Evolutionary conservation across 1,139 yeast species (phyloP).

Genomic region (Hansenula lynferdii): DNA sequence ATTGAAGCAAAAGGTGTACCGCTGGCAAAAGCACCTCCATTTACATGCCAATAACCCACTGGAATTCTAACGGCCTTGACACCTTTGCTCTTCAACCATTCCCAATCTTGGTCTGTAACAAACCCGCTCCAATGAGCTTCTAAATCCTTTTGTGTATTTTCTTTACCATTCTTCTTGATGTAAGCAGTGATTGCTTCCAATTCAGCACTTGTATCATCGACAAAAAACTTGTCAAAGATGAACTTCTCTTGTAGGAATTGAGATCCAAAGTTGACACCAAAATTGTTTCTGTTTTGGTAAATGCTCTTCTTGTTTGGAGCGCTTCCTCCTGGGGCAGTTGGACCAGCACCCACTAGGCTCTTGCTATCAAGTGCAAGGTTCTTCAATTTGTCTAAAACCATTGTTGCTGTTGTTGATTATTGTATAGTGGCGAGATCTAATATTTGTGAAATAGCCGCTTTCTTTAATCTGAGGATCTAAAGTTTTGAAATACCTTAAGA

Average conservation of each 20-base stretch:
- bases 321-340: conserved; percentile 25
- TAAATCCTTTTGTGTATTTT: conserved; percentile 49
- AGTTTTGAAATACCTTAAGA: no score
- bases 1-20: conserved; percentile 59
- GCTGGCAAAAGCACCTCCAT: conserved; percentile 51
- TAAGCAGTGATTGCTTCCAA: conserved; percentile 60
- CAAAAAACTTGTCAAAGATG: conserved; percentile 57
- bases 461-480: no score
- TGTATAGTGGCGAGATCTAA: no score
- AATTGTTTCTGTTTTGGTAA: conserved; percentile 61
- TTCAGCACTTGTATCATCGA: conserved; percentile 56
- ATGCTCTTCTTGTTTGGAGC: conserved; percentile 29
- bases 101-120: conserved; percentile 70
- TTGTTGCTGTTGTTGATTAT: no score
- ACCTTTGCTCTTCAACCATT: conserved; percentile 59
- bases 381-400: conserved; percentile 13
- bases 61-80: conserved; percentile 83
- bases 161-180: conserved; percentile 44
- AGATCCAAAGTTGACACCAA: conserved; percentile 87
- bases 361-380: conserved; percentile 5
- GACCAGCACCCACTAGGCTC: conserved; percentile 19
- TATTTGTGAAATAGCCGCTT: no score
- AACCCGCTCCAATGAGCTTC: conserved; percentile 71
- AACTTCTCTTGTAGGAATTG: conserved; percentile 77
- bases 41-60: conserved; percentile 85